Base-by-base conservation (phyloP, 371 early-diverging fungal genomes). In the Apophysomyces sp. region DNA sequence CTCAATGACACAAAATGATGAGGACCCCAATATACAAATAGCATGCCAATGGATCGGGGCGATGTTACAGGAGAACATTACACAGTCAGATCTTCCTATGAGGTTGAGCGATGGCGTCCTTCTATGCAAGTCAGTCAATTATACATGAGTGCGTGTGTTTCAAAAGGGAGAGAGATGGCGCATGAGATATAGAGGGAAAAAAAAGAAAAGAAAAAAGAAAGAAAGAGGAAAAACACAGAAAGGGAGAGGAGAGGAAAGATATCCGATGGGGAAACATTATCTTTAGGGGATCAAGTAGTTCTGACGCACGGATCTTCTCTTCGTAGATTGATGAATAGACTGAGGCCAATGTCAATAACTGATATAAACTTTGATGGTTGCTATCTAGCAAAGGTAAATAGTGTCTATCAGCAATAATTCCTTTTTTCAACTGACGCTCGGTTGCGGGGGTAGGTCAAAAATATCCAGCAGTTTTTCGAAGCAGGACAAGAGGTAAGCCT, bases 91-190 rank as follows among this genome's bases (percentile, higher is more conserved):
- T 55, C 81, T 92, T 52, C 81, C 86, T 30, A 74, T 79, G n/a
- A 75, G 82, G 24, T 75, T 92, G 34, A 88, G 88, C 69, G 92
- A 93, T 66, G 96, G 97, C 21, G 85, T 88, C 21, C 75, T 91
- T 37, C 85, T 97, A 31, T 90, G 88, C 89, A 87, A 89, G 86
- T 87, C 72, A 59, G 86, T 82, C 59, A 62, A 54, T 15, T 61
- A 36, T 44, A 39, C 26, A 16, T 26, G 21, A 44, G 53, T 59
- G 56, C 26, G 55, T 32, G 52, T 44, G 52, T 36, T 39, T 26
- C 40, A 26, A 36, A 51, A 51, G 11, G 16, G 28, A 58, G 28
- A 15, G 15, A 51, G 29, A 36, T 12, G 36, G 31, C 13, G 41
- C 13, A 27, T 7, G 36, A 62, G 27, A 26, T 51, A 26, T 56